Conservation (phyloP, 352 stramenopile genomes). For the Pythium phragmiticola region DNA sequence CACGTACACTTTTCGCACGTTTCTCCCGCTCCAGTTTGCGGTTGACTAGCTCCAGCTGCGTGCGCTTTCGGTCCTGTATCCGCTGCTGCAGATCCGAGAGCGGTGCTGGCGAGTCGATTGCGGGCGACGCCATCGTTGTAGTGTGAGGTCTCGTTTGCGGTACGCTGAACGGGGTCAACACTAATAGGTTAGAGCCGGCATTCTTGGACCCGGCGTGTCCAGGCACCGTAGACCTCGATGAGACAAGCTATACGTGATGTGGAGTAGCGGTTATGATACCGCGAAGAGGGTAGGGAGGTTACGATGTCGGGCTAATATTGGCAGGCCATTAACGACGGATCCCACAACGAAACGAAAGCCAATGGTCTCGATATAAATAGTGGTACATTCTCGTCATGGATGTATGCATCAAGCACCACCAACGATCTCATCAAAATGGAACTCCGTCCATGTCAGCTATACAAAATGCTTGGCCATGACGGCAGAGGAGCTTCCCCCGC, state of each 20-base stretch:
- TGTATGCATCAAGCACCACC: not conserved
- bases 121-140: not conserved
- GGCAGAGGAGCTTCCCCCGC: not conserved
- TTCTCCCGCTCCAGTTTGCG: conserved; percentile 21
- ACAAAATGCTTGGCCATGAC: not conserved
- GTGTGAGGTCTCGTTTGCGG: no score
- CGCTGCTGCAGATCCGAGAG: conserved; percentile 32
- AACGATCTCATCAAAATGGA: not conserved
- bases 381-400: not conserved
- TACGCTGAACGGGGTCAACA: not conserved
- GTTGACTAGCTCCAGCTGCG: conserved; percentile 24
- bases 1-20: conserved; percentile 13
- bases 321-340: conserved; percentile 1
- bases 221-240: no score
- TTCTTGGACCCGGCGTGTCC: not conserved
- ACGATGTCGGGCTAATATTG: conserved; percentile 5
- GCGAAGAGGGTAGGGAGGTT: not conserved
- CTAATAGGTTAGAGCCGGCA: not conserved
- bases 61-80: conserved; percentile 33
- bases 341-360: conserved; percentile 4
- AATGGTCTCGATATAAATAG: no score
- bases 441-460: not conserved
- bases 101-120: not conserved
- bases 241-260: not conserved
- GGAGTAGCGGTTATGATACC: not conserved